Percentiles rank a stretch among this genome's conserved stretches.
These are phyloP conservation scores for Athelia sp. DNA, from an alignment of 1,284 basidiomycete genomes.

Conservation along the genomic window DNA sequence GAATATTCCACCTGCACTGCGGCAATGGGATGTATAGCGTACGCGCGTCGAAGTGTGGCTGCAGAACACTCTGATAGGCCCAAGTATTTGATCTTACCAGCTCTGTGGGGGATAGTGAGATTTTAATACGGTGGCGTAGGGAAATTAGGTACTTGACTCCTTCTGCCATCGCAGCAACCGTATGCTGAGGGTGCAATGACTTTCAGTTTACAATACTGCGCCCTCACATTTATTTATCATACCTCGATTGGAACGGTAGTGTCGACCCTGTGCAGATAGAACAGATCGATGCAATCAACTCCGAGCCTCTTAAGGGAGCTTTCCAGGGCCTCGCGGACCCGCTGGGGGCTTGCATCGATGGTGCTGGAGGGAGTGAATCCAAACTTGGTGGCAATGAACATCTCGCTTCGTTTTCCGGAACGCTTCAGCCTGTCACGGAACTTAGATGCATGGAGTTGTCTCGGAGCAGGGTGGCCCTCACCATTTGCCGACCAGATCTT, in stretches of 20 bases:
- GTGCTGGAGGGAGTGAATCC: background rate
- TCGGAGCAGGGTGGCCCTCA: constrained; percentile 27
- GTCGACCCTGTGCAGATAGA: constrained; percentile 22
- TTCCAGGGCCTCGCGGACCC: background rate
- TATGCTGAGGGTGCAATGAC: constrained; percentile 11
- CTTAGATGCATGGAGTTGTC: constrained; percentile 9
- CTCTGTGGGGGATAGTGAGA: constrained; percentile 14
- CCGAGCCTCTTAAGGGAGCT: background rate
- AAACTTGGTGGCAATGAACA: constrained; percentile 28
- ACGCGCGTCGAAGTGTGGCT: constrained; percentile 46
- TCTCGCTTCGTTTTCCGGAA: constrained; percentile 32
- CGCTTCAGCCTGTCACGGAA: constrained; percentile 30
- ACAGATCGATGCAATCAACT: background rate
- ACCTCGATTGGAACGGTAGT: constrained; percentile 28
- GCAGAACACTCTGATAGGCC: constrained; percentile 47
- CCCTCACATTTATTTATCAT: background rate
- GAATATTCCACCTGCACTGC: constrained; percentile 50
- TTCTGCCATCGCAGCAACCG: constrained; percentile 33
- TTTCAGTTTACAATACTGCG: background rate
- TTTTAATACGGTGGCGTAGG: no score
- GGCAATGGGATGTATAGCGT: constrained; percentile 40
- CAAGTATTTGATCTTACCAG: constrained; percentile 42
- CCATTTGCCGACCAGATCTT: constrained; percentile 42
- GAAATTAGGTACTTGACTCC: constrained; percentile 24
- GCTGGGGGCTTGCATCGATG: background rate